A percentile compares a stretch with the other conserved stretches of the same genome.
Evolutionary conservation across 2,329 filamentous ascomycete species (phyloP).

Genomic region (Fusarium subglutinans): DNA sequence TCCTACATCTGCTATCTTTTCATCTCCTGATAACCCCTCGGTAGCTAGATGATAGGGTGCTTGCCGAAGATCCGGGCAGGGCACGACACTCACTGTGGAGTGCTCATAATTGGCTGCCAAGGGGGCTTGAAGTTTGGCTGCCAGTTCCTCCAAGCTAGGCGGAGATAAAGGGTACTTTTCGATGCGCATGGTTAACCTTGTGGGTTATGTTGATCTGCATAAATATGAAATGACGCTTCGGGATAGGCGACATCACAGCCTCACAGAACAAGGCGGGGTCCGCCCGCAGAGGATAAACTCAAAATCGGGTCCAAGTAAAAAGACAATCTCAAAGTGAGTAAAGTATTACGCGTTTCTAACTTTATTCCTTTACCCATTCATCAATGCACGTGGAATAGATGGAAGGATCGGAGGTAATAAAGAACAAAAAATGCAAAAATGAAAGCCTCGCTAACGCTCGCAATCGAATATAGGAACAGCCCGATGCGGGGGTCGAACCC

Average conservation of each 20-base stretch:
- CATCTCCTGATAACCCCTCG: neutral
- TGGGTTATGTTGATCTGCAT: neutral
- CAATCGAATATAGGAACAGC: constrained; percentile 49
- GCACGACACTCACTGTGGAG: neutral
- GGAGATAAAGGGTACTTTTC: constrained; percentile 32
- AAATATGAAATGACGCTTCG: neutral
- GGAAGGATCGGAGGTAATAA: fast-evolving
- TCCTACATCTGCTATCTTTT: neutral
- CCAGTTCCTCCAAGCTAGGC: constrained; percentile 37
- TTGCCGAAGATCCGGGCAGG: neutral
- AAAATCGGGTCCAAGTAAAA: neutral
- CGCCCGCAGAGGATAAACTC: neutral
- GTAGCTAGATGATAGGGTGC: neutral
- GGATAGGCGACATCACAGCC: neutral
- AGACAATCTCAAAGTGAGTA: neutral
- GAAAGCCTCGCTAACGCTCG: constrained; percentile 11
- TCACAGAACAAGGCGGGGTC: neutral
- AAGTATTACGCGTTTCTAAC: neutral
- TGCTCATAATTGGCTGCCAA: neutral
- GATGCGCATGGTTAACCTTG: neutral
- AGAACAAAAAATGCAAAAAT: neutral
- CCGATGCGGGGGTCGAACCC: constrained; percentile 62
- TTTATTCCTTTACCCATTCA: fast-evolving
- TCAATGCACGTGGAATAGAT: fast-evolving
- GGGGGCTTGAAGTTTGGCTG: constrained; percentile 15